Evolutionary conservation across 768 basidiomycete genomes (phyloP).

Genomic region (Cystobasidiopsis lactophilus): DNA sequence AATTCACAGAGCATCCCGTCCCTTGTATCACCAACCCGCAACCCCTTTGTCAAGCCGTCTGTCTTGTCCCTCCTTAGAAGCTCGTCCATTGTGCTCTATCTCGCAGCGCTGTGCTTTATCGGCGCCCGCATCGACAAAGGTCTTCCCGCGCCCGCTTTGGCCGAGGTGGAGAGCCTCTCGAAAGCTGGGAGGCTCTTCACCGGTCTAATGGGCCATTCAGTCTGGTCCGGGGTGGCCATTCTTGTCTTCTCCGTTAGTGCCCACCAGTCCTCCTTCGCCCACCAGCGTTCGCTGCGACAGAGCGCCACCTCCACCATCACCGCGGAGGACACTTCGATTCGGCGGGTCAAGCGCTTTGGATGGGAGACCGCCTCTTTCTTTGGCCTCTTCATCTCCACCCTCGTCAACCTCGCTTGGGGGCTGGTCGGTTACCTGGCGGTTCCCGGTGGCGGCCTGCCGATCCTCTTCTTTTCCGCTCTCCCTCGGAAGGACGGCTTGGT

Average conservation of each 20-base stretch:
- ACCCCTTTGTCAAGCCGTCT: background rate
- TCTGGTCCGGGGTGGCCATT: conserved; percentile 14
- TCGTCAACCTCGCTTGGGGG: conserved; percentile 15
- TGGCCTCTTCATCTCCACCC: conserved; percentile 4
- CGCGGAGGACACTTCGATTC: background rate
- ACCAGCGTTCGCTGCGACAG: conserved; percentile 5
- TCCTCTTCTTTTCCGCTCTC: background rate
- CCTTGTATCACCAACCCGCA: background rate
- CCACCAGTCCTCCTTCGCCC: conserved; percentile 15
- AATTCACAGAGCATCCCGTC: background rate
- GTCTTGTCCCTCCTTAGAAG: conserved; percentile 5
- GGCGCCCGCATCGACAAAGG: conserved; percentile 13
- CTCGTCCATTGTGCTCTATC: conserved; percentile 13
- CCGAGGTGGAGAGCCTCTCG: background rate
- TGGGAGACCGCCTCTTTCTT: conserved; percentile 15
- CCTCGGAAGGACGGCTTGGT: conserved; percentile 11
- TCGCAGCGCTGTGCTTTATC: conserved; percentile 17
- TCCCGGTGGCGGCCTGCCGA: background rate
- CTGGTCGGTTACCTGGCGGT: conserved; percentile 15
- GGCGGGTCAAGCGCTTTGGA: conserved; percentile 9
- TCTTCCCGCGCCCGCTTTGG: background rate
- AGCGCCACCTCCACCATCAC: background rate
- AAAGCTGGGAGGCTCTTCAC: no score
- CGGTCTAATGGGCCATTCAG: background rate
- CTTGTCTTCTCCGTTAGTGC: conserved; percentile 13